A percentile compares a stretch with the other conserved stretches of the same genome.
These are phyloP conservation scores for Gyromitra esculenta DNA, from an alignment of 2,329 filamentous ascomycete species.

Conservation along the genomic window DNA sequence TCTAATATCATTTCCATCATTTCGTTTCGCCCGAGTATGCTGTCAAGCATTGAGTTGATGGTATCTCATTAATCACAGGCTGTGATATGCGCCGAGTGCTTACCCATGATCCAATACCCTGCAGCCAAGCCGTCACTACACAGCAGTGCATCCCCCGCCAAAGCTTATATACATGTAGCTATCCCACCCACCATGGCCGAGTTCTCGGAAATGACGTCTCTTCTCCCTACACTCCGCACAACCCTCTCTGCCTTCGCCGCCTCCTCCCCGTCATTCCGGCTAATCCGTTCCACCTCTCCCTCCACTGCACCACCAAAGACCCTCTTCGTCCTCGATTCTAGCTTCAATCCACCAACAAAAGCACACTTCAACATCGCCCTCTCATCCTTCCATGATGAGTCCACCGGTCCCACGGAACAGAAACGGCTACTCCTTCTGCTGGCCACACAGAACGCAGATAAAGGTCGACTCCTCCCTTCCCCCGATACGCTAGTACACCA, in stretches of 20 bases:
- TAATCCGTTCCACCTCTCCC: constrained; percentile 55
- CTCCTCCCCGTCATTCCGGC: constrained; percentile 56
- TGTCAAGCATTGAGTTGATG: background rate
- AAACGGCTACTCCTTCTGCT: constrained; percentile 69
- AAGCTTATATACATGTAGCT: background rate
- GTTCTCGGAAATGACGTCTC: constrained; percentile 50
- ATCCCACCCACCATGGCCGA: constrained; percentile 4
- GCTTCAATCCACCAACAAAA: constrained; percentile 73
- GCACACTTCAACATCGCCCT: constrained; percentile 70
- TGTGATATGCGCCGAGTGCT: constrained; percentile 3
- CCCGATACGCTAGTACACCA: background rate
- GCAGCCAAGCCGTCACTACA: constrained; percentile 3
- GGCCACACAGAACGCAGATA: constrained; percentile 72
- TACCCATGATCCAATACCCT: background rate
- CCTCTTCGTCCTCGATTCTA: constrained; percentile 72
- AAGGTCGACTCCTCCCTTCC: constrained; percentile 35
- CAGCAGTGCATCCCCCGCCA: background rate
- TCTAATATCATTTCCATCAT: too few relatives aligned
- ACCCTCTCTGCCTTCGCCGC: constrained; percentile 57
- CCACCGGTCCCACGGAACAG: constrained; percentile 51
- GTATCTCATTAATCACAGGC: background rate
- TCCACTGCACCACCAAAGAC: constrained; percentile 57
- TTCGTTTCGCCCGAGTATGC: too few relatives aligned
- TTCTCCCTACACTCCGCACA: constrained; percentile 51
- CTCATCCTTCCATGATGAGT: constrained; percentile 61